Evolutionary conservation across 2,329 filamentous ascomycete genomes (phyloP).

Genomic region (Aureobasidium lini): DNA sequence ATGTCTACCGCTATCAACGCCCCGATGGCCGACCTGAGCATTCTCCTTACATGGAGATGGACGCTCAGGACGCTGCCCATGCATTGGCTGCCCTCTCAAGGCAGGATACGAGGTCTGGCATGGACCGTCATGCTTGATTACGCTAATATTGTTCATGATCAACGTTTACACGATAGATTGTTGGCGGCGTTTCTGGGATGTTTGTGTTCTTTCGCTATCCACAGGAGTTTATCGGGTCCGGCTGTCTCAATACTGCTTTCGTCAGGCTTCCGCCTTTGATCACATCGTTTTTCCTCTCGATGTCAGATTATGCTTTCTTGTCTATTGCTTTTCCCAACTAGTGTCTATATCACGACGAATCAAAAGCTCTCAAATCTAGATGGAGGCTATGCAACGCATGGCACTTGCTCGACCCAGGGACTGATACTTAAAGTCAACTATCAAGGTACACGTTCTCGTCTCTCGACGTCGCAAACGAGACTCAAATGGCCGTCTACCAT

Average conservation of each 20-base stretch:
- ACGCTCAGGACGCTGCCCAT: conserved; percentile 17
- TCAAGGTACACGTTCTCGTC: no score
- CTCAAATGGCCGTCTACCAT: no score
- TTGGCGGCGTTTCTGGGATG: background rate
- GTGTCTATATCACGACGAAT: conserved; percentile 2
- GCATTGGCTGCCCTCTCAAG: conserved; percentile 13
- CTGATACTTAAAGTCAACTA: no score
- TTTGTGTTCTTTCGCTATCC: background rate
- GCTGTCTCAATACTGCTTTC: background rate
- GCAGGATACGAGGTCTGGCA: conserved; percentile 4
- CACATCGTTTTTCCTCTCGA: background rate
- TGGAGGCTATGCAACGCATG: background rate
- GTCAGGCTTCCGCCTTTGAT: background rate
- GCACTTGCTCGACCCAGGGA: no score
- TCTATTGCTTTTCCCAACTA: background rate
- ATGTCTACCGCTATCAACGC: conserved; percentile 14
- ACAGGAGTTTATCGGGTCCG: background rate
- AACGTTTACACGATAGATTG: conserved; percentile 1
- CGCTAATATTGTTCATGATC: background rate
- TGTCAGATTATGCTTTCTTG: background rate
- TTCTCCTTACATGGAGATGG: conserved; percentile 17
- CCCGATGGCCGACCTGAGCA: conserved; percentile 7
- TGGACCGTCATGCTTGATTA: background rate
- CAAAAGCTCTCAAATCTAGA: background rate
- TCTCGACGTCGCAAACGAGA: no score